These are phyloP conservation scores for Peribolospora kevripleyi DNA, from an alignment of 768 basidiomycete genomes.

Conservation along the genomic window DNA sequence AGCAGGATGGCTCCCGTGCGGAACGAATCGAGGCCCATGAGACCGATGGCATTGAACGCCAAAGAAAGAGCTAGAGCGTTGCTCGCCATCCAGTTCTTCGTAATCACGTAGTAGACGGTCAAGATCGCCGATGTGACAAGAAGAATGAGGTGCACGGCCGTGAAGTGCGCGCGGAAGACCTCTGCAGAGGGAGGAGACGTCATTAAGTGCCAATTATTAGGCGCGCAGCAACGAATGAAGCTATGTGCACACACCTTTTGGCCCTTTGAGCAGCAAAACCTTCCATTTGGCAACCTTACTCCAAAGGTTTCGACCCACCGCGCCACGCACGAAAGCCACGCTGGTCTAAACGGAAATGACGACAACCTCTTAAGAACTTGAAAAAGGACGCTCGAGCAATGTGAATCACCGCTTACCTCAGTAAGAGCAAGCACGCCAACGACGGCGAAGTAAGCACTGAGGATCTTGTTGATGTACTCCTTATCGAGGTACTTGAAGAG, in stretches of 20 bases:
- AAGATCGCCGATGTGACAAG: slow-evolving; percentile 15
- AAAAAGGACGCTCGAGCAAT: slow-evolving; percentile 24
- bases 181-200: background rate
- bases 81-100: slow-evolving; percentile 45
- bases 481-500: slow-evolving; percentile 17
- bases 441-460: slow-evolving; percentile 26
- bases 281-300: background rate
- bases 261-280: background rate
- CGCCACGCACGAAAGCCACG: background rate
- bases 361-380: background rate
- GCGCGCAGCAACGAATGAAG: background rate
- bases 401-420: slow-evolving; percentile 32
- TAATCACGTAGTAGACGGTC: slow-evolving; percentile 16
- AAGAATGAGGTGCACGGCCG: slow-evolving; percentile 5
- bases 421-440: slow-evolving; percentile 42
- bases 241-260: background rate
- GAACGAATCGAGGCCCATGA: slow-evolving; percentile 74
- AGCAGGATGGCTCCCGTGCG: slow-evolving; percentile 60
- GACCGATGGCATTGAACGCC: slow-evolving; percentile 47
- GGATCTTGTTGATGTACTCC: slow-evolving; percentile 57
- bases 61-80: slow-evolving; percentile 55
- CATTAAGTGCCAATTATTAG: background rate
- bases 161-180: slow-evolving; percentile 17
- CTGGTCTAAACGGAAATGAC: background rate
- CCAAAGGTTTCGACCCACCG: slow-evolving; percentile 24